Conservation (phyloP, 192 early-diverging fungal species). For the Entomortierella beljakovae region DNA sequence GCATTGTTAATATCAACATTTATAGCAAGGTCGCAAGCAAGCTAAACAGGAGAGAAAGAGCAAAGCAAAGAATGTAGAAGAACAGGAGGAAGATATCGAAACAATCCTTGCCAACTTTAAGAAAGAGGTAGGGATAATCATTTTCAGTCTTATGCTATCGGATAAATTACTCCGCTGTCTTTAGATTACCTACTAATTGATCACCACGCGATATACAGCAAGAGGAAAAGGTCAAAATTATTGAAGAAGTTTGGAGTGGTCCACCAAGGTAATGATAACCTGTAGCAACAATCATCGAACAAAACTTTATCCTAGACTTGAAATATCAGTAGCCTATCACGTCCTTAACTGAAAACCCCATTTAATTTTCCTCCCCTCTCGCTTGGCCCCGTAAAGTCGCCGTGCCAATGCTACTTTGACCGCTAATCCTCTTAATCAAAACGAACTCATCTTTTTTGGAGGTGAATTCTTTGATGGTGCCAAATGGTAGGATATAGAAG, state of each 20-base stretch:
- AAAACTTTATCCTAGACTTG: too few species aligned
- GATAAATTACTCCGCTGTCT: too few species aligned
- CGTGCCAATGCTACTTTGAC: slow-evolving; percentile 70
- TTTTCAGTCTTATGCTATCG: too few species aligned
- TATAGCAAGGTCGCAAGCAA: slow-evolving; percentile 55
- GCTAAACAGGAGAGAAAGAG: slow-evolving; percentile 58
- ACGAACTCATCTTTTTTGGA: slow-evolving; percentile 75
- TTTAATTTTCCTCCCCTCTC: too few species aligned
- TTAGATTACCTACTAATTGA: too few species aligned
- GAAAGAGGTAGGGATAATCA: slow-evolving; percentile 51
- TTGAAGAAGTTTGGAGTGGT: slow-evolving; percentile 64
- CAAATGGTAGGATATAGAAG: slow-evolving; percentile 22
- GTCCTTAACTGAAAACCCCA: too few species aligned
- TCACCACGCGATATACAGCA: too few species aligned
- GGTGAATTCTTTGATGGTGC: slow-evolving; percentile 76
- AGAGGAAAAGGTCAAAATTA: slow-evolving; percentile 62
- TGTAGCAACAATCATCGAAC: too few species aligned
- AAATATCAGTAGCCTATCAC: too few species aligned
- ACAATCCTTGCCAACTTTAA: slow-evolving; percentile 69
- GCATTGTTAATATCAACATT: neutral
- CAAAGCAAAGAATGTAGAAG: slow-evolving; percentile 58
- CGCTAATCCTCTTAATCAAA: slow-evolving; percentile 68
- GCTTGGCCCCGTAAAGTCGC: slow-evolving; percentile 34
- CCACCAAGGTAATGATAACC: slow-evolving; percentile 60
- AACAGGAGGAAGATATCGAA: slow-evolving; percentile 78